A percentile compares a stretch with the other conserved stretches of the same genome.
These are phyloP conservation scores for Fusarium multiceps DNA, from an alignment of 2,329 filamentous ascomycete genomes.

Conservation along the genomic window DNA sequence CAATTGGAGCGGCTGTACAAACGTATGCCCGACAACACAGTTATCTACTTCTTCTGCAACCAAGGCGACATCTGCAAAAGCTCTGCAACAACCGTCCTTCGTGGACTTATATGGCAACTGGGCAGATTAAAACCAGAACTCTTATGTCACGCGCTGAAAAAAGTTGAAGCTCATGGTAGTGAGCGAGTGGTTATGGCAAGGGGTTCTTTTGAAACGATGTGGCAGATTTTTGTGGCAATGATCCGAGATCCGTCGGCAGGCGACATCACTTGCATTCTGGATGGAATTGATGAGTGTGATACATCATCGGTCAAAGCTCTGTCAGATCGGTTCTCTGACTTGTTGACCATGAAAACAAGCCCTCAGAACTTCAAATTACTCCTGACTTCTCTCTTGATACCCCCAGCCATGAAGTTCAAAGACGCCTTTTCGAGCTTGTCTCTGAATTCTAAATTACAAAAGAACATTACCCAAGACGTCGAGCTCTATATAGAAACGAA, in stretches of 20 bases:
- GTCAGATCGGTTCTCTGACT: neutral
- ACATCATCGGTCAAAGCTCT: neutral
- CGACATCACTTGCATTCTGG: conserved; percentile 2
- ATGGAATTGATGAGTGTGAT: conserved; percentile 23
- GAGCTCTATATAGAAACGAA: neutral
- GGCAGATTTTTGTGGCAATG: conserved; percentile 15
- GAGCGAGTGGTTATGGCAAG: neutral
- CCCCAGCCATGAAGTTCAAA: accelerated
- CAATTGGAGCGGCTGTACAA: neutral
- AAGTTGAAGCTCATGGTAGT: neutral
- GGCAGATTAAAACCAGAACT: neutral
- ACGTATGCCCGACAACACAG: neutral
- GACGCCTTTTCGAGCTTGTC: neutral
- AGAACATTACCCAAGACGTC: neutral
- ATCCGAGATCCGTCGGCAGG: neutral
- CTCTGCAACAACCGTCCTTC: conserved; percentile 2
- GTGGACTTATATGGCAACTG: conserved; percentile 22
- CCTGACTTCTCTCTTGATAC: neutral
- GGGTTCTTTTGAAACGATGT: conserved; percentile 2
- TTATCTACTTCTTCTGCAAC: conserved; percentile 29
- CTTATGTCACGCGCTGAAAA: neutral
- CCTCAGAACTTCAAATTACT: neutral
- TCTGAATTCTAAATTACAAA: neutral
- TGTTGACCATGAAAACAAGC: neutral
- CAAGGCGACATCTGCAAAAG: conserved; percentile 10